phyloP scores from a whole-genome alignment of 306 rosid genomes.

The Rosa multiflora region DNA sequence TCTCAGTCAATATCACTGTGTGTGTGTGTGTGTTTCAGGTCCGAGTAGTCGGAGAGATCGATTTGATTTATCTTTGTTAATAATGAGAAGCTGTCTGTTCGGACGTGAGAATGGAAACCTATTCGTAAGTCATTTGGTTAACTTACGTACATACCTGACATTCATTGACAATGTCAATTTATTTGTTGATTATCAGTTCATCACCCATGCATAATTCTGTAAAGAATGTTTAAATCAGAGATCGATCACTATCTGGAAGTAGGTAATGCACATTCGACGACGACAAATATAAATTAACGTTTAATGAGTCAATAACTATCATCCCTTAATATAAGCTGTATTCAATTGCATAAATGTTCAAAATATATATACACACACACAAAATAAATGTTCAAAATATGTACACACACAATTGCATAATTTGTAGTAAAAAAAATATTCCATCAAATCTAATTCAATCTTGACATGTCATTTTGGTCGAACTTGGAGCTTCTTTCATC shows the following conservation, averaged over 20 bases:
- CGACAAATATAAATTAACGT: not conserved
- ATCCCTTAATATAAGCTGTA: not conserved
- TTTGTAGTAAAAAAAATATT: not conserved
- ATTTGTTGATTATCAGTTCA: too few species aligned
- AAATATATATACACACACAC: not conserved
- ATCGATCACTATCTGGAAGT: not conserved
- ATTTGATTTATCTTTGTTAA: too few species aligned
- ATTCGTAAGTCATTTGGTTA: too few species aligned
- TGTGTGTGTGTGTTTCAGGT: too few species aligned
- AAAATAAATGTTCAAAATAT: not conserved
- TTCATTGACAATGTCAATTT: too few species aligned
- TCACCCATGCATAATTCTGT: not conserved
- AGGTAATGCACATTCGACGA: not conserved
- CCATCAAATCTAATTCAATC: not conserved
- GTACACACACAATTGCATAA: not conserved
- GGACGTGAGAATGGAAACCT: too few species aligned
- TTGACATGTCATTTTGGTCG: not conserved
- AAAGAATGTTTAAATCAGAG: not conserved
- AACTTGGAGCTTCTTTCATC: not conserved
- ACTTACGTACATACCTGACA: too few species aligned
- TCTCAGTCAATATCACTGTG: too few species aligned
- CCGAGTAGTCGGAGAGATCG: too few species aligned
- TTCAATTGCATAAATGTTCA: not conserved
- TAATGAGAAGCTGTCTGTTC: too few species aligned
- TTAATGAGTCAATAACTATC: slow-evolving; percentile 2